Conservation (phyloP, 2,329 filamentous ascomycete species). For the Zasmidium angulare region DNA sequence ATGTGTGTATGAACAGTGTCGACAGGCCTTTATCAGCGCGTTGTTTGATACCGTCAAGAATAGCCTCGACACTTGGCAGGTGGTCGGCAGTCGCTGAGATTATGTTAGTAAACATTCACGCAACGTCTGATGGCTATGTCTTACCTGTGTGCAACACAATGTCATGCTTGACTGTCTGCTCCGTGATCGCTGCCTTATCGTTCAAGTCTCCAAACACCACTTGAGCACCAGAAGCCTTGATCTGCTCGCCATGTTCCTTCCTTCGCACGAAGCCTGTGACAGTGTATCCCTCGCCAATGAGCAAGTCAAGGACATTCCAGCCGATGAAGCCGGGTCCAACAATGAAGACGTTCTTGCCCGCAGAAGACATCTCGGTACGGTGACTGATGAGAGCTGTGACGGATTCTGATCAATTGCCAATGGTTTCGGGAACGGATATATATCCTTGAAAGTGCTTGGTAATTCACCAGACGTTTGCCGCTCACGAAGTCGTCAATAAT, state of each 20-base stretch:
- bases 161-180: slow-evolving; percentile 41
- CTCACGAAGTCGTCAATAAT: background rate
- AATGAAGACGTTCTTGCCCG: slow-evolving; percentile 41
- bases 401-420: too few species aligned
- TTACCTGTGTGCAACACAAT: slow-evolving; percentile 46
- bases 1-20: slow-evolving; percentile 53
- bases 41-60: slow-evolving; percentile 45
- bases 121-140: background rate
- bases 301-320: slow-evolving; percentile 47
- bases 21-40: slow-evolving; percentile 38
- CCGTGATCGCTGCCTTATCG: slow-evolving; percentile 41
- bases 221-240: slow-evolving; percentile 40
- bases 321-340: slow-evolving; percentile 52
- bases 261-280: slow-evolving; percentile 46
- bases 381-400: too few species aligned
- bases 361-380: background rate
- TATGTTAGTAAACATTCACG: background rate
- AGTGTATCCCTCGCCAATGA: slow-evolving; percentile 39
- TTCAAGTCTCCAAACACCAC: slow-evolving; percentile 44
- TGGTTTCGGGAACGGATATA: background rate
- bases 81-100: slow-evolving; percentile 48
- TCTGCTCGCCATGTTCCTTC: slow-evolving; percentile 38
- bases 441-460: background rate
- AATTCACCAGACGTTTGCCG: background rate
- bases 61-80: slow-evolving; percentile 45